Base-by-base conservation (phyloP, 1,284 basidiomycete genomes). In the Thecaphora frezii region DNA sequence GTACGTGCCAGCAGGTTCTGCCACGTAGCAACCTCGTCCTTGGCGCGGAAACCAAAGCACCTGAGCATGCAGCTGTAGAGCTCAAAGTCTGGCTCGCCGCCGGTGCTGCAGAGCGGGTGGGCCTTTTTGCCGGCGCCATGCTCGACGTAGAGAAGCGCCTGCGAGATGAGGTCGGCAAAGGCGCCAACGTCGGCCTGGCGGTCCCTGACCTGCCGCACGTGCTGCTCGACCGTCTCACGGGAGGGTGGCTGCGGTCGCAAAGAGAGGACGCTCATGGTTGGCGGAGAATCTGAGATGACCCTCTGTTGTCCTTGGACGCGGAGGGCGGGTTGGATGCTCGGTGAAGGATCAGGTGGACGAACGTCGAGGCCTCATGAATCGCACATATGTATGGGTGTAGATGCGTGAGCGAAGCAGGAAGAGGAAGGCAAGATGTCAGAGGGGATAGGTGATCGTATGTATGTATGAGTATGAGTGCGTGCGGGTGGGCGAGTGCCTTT, bases 41-140 rank as follows among this genome's bases (percentile, higher is more conserved):
- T 61, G 38, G 52, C 45, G 18, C 62, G 59, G 47, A 74, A 74
- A 46, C 60, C 58, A 25, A 69, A 60, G 43, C 58, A 44, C 22
- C 70, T 60, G 19, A 74, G 58, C 71, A 74, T 74, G 47, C 69
- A 68, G 40, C 61, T 57, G 12, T 74, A 61, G 19, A 74, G 51
- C 26, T 66, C 63, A 38, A 64, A 68, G 42, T 69, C 67, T 43
- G 64, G 58, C 18, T 53, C 53, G 26, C 64, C 37, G n/a, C 40
- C 63, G 25, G 47, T 44, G 4, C 48, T 51, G 46, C 67, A 66
- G 38, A 51, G 61, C 41, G 60, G 47, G 50, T 67, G 66, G 2
- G 46, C 33, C 30, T 53, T 48, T 40, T 67, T 64, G 9, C 53
- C 65, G 18, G 58, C 49, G 24, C 44, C 46, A 7, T 60, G 46